Evolutionary conservation across 2,329 filamentous ascomycete species (phyloP).

Genomic region (Tolypocladium capitatum): DNA sequence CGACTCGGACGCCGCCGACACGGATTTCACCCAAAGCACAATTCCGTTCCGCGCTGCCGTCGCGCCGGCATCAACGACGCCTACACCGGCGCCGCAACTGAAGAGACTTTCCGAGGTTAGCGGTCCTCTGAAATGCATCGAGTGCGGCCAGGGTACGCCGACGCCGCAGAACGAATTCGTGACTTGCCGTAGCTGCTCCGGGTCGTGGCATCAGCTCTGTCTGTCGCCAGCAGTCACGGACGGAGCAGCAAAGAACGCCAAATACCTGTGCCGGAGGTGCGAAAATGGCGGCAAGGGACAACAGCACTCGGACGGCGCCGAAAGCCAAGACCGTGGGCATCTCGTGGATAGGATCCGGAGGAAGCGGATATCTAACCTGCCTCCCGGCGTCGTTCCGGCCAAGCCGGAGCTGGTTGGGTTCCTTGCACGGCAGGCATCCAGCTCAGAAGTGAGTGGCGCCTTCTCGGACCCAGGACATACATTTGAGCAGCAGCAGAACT

Average conservation of each 20-base stretch:
- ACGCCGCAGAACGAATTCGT: constrained; percentile 3
- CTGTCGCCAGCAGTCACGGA: constrained; percentile 2
- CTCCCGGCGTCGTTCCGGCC: constrained; percentile 17
- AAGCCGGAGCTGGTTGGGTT: constrained; percentile 26
- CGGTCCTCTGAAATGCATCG: constrained; percentile 1
- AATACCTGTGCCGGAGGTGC: constrained; percentile 11
- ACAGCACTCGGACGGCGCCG: constrained; percentile 2
- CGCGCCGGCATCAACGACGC: not conserved
- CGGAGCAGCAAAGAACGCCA: not conserved
- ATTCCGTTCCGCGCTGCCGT: constrained; percentile 13
- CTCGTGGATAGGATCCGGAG: constrained; percentile 19
- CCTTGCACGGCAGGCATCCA: constrained; percentile 18
- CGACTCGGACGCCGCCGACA: constrained; percentile 4
- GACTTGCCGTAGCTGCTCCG: constrained; percentile 10
- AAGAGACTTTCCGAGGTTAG: not conserved
- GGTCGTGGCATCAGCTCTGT: constrained; percentile 13
- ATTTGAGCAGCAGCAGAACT: not conserved
- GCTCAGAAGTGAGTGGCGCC: constrained; percentile 17
- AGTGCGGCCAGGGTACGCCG: constrained; percentile 6
- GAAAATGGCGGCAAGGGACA: not conserved
- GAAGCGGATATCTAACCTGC: constrained; percentile 18
- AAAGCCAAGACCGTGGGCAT: constrained; percentile 8
- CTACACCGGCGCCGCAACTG: not conserved
- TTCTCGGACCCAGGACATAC: too few relatives aligned
- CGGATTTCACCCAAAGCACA: constrained; percentile 20